Conservation (phyloP, 192 early-diverging fungal species). For the Coemansia umbellata region DNA sequence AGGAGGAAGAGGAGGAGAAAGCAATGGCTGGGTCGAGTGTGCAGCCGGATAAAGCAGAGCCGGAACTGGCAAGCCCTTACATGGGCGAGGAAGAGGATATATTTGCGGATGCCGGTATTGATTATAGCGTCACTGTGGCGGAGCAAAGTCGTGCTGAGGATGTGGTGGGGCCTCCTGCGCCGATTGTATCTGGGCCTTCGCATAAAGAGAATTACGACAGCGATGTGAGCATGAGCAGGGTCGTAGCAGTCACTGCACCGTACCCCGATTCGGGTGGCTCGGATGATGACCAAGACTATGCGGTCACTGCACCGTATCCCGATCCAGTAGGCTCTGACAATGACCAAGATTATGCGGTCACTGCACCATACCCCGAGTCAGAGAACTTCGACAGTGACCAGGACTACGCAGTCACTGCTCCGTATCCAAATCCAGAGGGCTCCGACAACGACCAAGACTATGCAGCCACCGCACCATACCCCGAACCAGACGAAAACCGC, state of each 20-base stretch:
- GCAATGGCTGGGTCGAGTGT: background rate
- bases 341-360: too few species aligned
- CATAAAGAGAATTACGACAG: too few species aligned
- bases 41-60: background rate
- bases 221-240: background rate
- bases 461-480: background rate
- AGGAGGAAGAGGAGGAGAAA: background rate
- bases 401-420: background rate
- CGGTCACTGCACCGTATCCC: background rate
- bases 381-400: background rate
- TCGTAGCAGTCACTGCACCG: conserved; percentile 2
- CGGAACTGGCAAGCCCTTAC: background rate
- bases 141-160: background rate
- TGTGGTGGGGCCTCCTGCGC: background rate
- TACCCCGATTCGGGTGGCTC: background rate
- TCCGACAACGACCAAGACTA: too few species aligned
- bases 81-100: conserved; percentile 65
- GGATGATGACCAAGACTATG: too few species aligned
- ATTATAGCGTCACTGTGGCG: conserved; percentile 56
- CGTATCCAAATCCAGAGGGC: background rate
- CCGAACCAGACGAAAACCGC: too few species aligned
- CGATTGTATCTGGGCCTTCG: too few species aligned
- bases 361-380: background rate
- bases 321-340: background rate
- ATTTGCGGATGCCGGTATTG: conserved; percentile 79